These are phyloP conservation scores for Monosporascus ibericus DNA, from an alignment of 2,329 filamentous ascomycete species.

Conservation along the genomic window DNA sequence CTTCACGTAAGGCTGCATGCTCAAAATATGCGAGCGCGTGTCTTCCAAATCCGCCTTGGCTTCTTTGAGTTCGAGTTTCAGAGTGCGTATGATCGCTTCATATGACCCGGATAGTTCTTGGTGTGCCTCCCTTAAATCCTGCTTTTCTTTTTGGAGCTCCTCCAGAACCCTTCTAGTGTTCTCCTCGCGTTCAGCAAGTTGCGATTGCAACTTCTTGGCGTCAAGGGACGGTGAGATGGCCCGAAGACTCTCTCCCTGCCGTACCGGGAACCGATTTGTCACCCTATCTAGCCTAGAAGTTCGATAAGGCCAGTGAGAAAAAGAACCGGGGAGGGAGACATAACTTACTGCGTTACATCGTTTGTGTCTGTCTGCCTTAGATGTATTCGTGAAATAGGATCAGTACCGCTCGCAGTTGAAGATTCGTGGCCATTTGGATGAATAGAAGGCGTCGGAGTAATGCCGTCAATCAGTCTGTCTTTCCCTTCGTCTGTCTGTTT, in stretches of 20 bases:
- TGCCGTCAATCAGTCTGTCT: too few species aligned
- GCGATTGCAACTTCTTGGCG: not conserved
- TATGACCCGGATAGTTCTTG: not conserved
- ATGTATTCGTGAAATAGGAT: not conserved
- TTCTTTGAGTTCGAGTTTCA: not conserved
- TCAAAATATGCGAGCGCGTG: not conserved
- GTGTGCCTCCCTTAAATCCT: not conserved
- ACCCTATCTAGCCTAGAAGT: too few species aligned
- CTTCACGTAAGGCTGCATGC: not conserved
- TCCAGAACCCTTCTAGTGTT: not conserved
- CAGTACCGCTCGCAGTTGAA: not conserved
- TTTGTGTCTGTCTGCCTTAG: not conserved
- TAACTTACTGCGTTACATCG: not conserved
- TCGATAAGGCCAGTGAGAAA: too few species aligned
- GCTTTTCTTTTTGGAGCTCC: not conserved
- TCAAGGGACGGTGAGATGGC: not conserved
- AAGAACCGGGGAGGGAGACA: too few species aligned
- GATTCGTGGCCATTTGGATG: not conserved
- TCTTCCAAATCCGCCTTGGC: not conserved
- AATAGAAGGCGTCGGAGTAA: not conserved
- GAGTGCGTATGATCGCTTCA: too few species aligned
- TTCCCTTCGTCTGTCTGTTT: not conserved
- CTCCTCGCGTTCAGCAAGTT: not conserved
- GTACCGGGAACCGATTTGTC: not conserved
- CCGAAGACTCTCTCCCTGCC: not conserved